Conservation (phyloP, 768 basidiomycete species). For the Kwoniella europaea region DNA sequence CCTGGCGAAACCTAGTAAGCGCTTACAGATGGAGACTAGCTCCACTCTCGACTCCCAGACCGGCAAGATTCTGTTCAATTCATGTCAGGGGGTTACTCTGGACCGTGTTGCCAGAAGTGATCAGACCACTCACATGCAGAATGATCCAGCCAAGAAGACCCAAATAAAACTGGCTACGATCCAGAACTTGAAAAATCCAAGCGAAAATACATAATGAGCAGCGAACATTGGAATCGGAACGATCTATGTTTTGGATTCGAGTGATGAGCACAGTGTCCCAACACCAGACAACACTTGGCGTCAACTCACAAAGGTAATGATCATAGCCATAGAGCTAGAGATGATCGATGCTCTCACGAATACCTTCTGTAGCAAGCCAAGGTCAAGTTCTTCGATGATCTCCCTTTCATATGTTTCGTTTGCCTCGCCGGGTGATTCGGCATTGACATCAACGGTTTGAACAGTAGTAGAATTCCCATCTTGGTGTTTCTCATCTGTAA, state of each 20-base stretch:
- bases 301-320: slow-evolving; percentile 29
- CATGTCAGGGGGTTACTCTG: not conserved
- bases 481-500: slow-evolving; percentile 6
- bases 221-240: slow-evolving; percentile 40
- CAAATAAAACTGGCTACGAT: slow-evolving; percentile 28
- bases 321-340: slow-evolving; percentile 26
- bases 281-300: too few species aligned
- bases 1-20: slow-evolving; percentile 1
- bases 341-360: slow-evolving; percentile 31
- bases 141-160: slow-evolving; percentile 30
- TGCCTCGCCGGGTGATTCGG: not conserved
- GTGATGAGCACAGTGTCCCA: too few species aligned
- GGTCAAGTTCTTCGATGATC: slow-evolving; percentile 17
- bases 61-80: slow-evolving; percentile 22
- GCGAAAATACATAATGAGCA: slow-evolving; percentile 31
- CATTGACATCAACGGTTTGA: not conserved
- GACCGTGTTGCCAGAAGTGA: not conserved
- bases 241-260: slow-evolving; percentile 8
- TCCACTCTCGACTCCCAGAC: slow-evolving; percentile 26
- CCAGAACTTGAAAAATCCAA: slow-evolving; percentile 35
- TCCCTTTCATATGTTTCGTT: not conserved
- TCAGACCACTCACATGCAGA: slow-evolving; percentile 33
- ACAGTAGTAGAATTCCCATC: slow-evolving; percentile 11
- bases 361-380: slow-evolving; percentile 26
- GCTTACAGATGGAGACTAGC: slow-evolving; percentile 16